Evolutionary conservation across 2,329 filamentous ascomycete genomes (phyloP), one percentile per base, ranked within the genome.

Genomic region (Nothopassalora personata): DNA sequence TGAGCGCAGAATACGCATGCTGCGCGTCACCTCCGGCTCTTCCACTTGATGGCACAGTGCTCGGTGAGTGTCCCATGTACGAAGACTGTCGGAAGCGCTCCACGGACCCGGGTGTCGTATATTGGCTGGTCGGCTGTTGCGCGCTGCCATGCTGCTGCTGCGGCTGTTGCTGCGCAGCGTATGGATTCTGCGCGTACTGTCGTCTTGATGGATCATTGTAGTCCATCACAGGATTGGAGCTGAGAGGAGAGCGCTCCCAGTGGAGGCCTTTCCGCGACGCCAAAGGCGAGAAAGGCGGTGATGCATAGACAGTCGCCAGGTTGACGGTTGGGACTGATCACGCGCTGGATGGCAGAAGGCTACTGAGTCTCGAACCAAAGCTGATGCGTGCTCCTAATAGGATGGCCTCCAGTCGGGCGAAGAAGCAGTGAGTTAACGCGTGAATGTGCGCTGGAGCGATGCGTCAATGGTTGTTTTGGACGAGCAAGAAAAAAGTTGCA

Each of bases 11-110:
- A 18, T n/a, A 43, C 39, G n/a, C 13, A 15, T n/a, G 13, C 7
- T 76, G 74, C 59, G 73, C 66, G 64, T 70, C 71, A 62, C 71
- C 71, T 53, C 66, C 65, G 60, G 72, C 71, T 67, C 74, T 71
- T 65, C 66, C 73, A 30, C 74, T 67, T 34, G 76, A 66, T 54
- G 76, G 68, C 51, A 74, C 72, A 31, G 76, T 73, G n/a, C 73
- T 73, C 45, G 78, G 73, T 61, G 75, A 74, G 61, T 75, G 73
- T 34, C 76, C 74, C 54, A 75, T 68, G 67, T 77, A 73, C 63
- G 76, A 73, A 61, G 75, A 64, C 65, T 79, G 77, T 65, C 78
- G 73, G 70, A 76, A 81, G 66, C 79, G 76, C 64, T 81, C 79
- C 66, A 75, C 72, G 55, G 76, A 73, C 64, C 73, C 76, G 64